phyloP scores from a whole-genome alignment of 352 stramenopile species.

The Hyaloperonospora brassicae region DNA sequence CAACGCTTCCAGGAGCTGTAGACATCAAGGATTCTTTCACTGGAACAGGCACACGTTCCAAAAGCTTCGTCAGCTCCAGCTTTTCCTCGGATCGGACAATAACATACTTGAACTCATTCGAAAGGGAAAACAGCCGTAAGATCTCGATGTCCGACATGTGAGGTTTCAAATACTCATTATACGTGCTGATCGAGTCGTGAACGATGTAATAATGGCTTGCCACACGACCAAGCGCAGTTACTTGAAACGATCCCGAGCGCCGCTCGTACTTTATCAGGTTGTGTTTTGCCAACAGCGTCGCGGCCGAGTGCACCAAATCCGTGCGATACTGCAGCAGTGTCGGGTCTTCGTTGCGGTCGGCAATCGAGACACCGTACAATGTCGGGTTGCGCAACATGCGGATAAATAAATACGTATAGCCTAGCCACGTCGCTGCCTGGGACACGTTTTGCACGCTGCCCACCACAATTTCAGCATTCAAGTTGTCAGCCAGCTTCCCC shows the following conservation, averaged over 20 bases:
- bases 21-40: conserved; percentile 92
- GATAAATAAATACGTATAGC: conserved; percentile 99
- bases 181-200: conserved; percentile 96
- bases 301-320: conserved; percentile 95
- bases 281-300: conserved; percentile 93
- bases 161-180: conserved; percentile 97
- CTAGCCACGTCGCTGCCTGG: conserved; percentile 96
- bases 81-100: conserved; percentile 98
- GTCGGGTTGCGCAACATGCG: conserved; percentile 97
- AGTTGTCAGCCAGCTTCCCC: conserved; percentile 92
- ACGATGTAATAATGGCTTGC: conserved; percentile 99
- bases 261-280: conserved; percentile 98
- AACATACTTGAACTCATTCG: conserved; percentile 98
- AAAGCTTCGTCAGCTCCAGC: conserved; percentile 95
- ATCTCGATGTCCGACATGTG: conserved; percentile 99
- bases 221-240: conserved; percentile 95
- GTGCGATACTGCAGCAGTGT: conserved; percentile 91
- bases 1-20: conserved; percentile 27
- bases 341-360: conserved; percentile 86
- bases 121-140: conserved; percentile 97
- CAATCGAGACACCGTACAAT: conserved; percentile 92
- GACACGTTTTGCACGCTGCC: conserved; percentile 92
- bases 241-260: conserved; percentile 90
- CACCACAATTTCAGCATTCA: conserved; percentile 99
- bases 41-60: conserved; percentile 96